Base-by-base conservation (phyloP, 1,139 yeast genomes). In the Candida sanyaensis region DNA sequence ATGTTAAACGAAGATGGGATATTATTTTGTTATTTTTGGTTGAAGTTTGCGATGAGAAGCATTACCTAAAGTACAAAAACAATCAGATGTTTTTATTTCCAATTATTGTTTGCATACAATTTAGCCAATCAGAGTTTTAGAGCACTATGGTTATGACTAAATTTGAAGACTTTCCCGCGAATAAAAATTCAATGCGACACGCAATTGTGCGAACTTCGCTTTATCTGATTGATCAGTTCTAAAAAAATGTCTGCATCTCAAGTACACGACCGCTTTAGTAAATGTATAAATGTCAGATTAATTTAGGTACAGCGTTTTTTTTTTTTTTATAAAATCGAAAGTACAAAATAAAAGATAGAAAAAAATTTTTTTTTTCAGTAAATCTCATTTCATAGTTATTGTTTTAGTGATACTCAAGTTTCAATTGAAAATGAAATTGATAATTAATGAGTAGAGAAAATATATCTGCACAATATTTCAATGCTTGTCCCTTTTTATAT, bases 141-240 rank as follows among this genome's bases (percentile, higher is more conserved):
- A 17, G 21, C 21, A 3, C 3, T 21, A 21, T 28, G 24, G 39
- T 36, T 36, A 12, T 26, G 28, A 17, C 21, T 17, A 17, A 17
- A 17, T 17, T 17, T 17, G 21, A 17, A 17, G 21, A 17, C 21
- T 17, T 17, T 24, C 13, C 39, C 11, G 29, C 39, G 39, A 36
- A 36, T 36, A 12, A 24, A 21, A 36, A 24, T 24, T 6, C 28
- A 36, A 36, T 10, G 13, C 17, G 28, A 28, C 38, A 21, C 5
- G 4, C 21, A n/a, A 36, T 36, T 6, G 11, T 36, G 39, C 39
- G 39, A 36, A 36, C 39, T 36, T 36, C 39, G 39, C 39, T 36
- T 36, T 36, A 36, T 36, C 39, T 36, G 39, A 36, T 36, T 36
- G 39, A 36, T 36, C 39, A 36, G 29, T 23, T 11, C 8, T 8